Evolutionary conservation across 331 rosid species (phyloP), one percentile per base, ranked within the genome.

Genomic region (Cydonia oblonga): DNA sequence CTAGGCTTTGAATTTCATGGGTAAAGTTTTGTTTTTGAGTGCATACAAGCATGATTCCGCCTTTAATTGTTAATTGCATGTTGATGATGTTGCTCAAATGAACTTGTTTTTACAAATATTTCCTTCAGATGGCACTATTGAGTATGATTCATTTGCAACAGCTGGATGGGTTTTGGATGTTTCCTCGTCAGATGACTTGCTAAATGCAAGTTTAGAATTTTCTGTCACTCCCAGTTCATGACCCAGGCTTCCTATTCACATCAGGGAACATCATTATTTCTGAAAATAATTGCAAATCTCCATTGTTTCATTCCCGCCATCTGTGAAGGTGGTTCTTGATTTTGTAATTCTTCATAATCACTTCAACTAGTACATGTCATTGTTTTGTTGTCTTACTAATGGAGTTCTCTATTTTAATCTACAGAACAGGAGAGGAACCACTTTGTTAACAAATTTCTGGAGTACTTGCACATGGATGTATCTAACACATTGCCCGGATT

Each of bases 211-310:
- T 80, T 78, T 89, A 64, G 92, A 91, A 79, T 87, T 87, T 78
- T 69, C 84, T 68, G 77, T 84, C 72, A 70, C 78, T 44, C 83
- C 77, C 20, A 86, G 57, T 76, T 72, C 79, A 85, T 86, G 96
- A 84, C 87, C 59, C 87, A 78, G 79, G 81, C 91, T 77, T 86
- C 91, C 52, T 93, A 89, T 81, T 90, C 88, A 58, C 98, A 93
- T 78, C 87, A 87, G 69, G 89, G 96, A 85, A 89, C 98, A 23
- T 85, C 98, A 18, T 82, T 93, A 70, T 89, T 93, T 81, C 90
- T 93, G 81, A 93, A 93, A 91, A 76, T 93, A 76, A 89, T 93
- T 75, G 98, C 98, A 81, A 93, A 93, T 82, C 98, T 93, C 81
- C 98, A 93, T 79, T 93, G 97, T 85, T 93, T 93, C 69, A 86